Percentiles rank a stretch among this genome's conserved stretches.
Conservation (phyloP, 2,329 filamentous ascomycete genomes). For the Claviceps digitariae region DNA sequence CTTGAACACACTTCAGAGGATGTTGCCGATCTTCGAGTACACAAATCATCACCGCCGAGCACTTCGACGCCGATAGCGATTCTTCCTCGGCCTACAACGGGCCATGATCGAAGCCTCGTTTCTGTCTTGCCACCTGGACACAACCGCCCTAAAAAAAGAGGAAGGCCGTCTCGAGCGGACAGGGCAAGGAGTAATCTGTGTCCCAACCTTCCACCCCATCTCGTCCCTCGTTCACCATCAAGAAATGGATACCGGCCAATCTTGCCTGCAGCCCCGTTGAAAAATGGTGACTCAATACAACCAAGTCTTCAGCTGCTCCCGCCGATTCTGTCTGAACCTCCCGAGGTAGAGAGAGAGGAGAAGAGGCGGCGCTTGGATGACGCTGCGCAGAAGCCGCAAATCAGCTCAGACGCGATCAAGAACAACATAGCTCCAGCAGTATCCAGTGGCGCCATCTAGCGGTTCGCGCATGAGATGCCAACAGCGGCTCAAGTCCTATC, state of each 20-base stretch:
- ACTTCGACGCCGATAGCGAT: constrained; percentile 6
- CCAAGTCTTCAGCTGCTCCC: neutral
- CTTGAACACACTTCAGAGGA: neutral
- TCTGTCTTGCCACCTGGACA: neutral
- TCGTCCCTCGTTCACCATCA: constrained; percentile 17
- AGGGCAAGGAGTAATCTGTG: constrained; percentile 20
- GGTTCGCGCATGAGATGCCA: constrained; percentile 2
- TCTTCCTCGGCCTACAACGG: constrained; percentile 13
- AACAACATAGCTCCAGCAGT: neutral
- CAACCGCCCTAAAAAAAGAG: constrained; percentile 25
- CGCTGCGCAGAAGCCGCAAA: neutral
- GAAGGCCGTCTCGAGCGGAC: constrained; percentile 31
- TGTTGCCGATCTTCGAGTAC: neutral
- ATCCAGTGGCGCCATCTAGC: constrained; percentile 6
- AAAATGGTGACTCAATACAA: neutral
- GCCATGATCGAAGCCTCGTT: neutral
- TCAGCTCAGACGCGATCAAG: neutral
- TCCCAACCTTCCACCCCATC: constrained; percentile 19
- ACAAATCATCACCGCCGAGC: constrained; percentile 1
- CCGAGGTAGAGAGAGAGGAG: neutral
- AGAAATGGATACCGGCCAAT: constrained; percentile 5
- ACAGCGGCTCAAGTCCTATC: neutral
- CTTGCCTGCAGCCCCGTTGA: constrained; percentile 6
- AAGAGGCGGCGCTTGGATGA: constrained; percentile 2
- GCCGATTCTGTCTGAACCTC: neutral